Conservation (phyloP, 2,329 filamentous ascomycete genomes). For the Domatiomyces catenatus region DNA sequence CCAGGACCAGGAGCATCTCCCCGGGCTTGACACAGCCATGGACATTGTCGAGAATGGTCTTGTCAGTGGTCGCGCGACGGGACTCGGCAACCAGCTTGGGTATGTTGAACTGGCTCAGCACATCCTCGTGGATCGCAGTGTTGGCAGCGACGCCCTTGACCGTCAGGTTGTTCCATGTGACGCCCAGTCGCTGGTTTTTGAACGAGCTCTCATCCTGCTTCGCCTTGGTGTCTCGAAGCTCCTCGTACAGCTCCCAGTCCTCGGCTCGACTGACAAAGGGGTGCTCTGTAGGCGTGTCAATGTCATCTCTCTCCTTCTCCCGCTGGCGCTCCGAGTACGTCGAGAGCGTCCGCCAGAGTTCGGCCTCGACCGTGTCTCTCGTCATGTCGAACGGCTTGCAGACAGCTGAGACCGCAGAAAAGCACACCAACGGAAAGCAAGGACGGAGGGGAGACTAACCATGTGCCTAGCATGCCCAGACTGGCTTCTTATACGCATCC, state of each 20-base stretch:
- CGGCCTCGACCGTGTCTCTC: background rate
- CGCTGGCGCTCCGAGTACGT: background rate
- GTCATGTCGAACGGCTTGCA: background rate
- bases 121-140: constrained; percentile 50
- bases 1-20: constrained; percentile 56
- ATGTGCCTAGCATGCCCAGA: too few relatives aligned
- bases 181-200: constrained; percentile 39
- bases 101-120: constrained; percentile 44
- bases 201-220: constrained; percentile 33
- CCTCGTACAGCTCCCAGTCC: constrained; percentile 9
- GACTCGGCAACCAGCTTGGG: constrained; percentile 38
- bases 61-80: constrained; percentile 19
- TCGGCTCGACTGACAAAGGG: background rate
- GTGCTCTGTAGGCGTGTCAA: background rate
- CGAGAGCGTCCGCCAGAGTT: constrained; percentile 1
- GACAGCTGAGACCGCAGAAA: background rate
- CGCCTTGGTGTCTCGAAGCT: constrained; percentile 32
- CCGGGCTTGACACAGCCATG: constrained; percentile 57
- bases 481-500: too few relatives aligned
- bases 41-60: constrained; percentile 47
- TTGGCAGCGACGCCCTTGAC: constrained; percentile 48
- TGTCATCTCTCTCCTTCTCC: background rate
- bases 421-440: background rate
- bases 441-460: background rate
- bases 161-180: constrained; percentile 50